Conservation (phyloP, 768 basidiomycete species). For the Lyophyllum decastes region DNA sequence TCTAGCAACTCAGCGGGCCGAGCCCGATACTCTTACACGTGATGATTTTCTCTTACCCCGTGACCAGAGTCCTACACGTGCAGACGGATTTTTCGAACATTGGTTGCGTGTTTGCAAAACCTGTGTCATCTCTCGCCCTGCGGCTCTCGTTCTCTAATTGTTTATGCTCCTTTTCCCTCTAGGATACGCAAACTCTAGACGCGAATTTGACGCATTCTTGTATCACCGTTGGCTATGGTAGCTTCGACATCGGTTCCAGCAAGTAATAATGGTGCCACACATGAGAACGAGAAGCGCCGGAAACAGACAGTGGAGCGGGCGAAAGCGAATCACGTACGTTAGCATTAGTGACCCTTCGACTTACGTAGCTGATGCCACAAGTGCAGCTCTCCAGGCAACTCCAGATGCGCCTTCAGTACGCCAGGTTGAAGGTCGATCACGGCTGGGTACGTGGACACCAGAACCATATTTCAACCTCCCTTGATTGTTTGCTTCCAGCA, state of each 20-base stretch:
- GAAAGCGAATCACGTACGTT: conserved; percentile 57
- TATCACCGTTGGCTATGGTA: conserved; percentile 30
- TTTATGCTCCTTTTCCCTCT: background rate
- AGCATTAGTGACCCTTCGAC: background rate
- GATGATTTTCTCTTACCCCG: conserved; percentile 16
- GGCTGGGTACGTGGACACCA: conserved; percentile 62
- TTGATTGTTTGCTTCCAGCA: conserved; percentile 43
- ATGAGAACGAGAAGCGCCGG: conserved; percentile 44
- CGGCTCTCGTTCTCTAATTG: background rate
- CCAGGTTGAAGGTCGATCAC: conserved; percentile 76
- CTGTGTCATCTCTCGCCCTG: background rate
- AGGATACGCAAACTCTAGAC: background rate
- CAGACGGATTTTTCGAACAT: conserved; percentile 17
- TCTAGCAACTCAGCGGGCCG: no score
- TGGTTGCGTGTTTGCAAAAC: conserved; percentile 15
- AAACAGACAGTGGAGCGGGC: conserved; percentile 56
- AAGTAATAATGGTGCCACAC: conserved; percentile 22
- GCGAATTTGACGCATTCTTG: background rate
- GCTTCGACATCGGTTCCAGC: conserved; percentile 27
- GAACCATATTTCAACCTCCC: background rate
- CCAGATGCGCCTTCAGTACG: conserved; percentile 75
- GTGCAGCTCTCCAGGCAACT: conserved; percentile 68
- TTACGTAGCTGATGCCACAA: background rate
- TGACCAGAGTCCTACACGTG: conserved; percentile 22
- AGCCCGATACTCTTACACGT: no score